These are phyloP conservation scores for Fusarium sambucinum DNA, from an alignment of 2,329 filamentous ascomycete genomes.

Conservation along the genomic window DNA sequence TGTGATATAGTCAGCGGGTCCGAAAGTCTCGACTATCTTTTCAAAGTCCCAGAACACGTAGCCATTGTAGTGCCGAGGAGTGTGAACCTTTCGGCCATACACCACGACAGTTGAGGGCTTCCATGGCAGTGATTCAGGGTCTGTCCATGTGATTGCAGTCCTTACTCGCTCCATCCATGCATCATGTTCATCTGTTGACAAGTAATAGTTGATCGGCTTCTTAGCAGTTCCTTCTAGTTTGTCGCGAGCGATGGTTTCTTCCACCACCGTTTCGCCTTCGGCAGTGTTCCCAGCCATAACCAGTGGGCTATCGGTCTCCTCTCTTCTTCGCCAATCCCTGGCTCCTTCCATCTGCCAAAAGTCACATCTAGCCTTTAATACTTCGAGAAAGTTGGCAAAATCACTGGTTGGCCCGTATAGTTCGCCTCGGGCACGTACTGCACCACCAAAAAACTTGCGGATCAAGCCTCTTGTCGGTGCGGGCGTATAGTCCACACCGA, in stretches of 20 bases:
- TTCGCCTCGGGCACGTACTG: slow-evolving; percentile 56
- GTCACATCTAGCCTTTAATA: slow-evolving; percentile 81
- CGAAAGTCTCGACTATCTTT: slow-evolving; percentile 75
- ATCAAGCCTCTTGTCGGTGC: slow-evolving; percentile 66
- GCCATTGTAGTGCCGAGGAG: slow-evolving; percentile 70
- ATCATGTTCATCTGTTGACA: slow-evolving; percentile 48
- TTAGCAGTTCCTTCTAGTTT: slow-evolving; percentile 35
- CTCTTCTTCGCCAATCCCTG: slow-evolving; percentile 75
- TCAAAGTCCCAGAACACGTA: slow-evolving; percentile 75
- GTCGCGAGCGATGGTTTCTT: slow-evolving; percentile 14
- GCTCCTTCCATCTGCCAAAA: slow-evolving; percentile 86
- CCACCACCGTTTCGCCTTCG: neutral
- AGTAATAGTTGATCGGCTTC: slow-evolving; percentile 51
- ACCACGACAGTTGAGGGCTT: slow-evolving; percentile 59
- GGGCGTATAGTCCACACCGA: slow-evolving; percentile 74
- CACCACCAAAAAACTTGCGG: slow-evolving; percentile 60
- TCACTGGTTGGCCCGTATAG: slow-evolving; percentile 74
- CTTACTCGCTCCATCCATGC: slow-evolving; percentile 46
- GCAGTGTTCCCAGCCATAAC: neutral
- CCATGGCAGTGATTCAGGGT: slow-evolving; percentile 54
- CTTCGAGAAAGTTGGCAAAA: slow-evolving; percentile 80
- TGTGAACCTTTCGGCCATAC: slow-evolving; percentile 73
- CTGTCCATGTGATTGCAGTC: slow-evolving; percentile 43
- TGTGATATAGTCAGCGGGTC: slow-evolving; percentile 85
- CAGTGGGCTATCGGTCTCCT: slow-evolving; percentile 50